Base-by-base conservation (phyloP, 257 asterid genomes). In the Solanum megistacrolobum region DNA sequence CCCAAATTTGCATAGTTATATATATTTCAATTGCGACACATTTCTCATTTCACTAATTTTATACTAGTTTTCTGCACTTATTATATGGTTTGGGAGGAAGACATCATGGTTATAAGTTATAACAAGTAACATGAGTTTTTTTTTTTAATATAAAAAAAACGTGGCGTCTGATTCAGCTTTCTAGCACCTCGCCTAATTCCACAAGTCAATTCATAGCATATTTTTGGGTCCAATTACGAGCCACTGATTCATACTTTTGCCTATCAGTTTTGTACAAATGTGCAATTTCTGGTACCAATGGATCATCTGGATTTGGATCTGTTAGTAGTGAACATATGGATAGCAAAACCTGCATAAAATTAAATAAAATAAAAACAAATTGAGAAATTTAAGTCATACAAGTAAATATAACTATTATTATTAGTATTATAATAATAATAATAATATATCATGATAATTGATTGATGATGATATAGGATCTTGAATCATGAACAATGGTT, bases 301-400 rank as follows among this genome's bases (percentile, higher is more conserved):
- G 88, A 69, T 86, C 88, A 69, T 86, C 88, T 66, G 88, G 88
- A 86, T 86, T 86, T 36, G 88, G 88, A 55, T 86, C 83, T 12
- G 88, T 86, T 52, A 85, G 20, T 6, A 85, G n/a, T 85, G 79
- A 85, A 65, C 87, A 85, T 23, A 85, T 62, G 25, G 87, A 86
- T 12, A 86, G 88, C 69, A 86, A 71, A 86, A 86, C 88, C 88
- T 86, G 88, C 29, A 60, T 21, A 4, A 12, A 39, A 46, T 46
- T 12, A 43, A 12, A 48, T 46, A 23, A 11, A 74, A 4, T 8
- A 48, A 48, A 25, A 14, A 16, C 6, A 75, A 16, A 38, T 36
- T 7, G 3, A 74, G 18, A 38, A 11, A 38, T 23, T 11, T 23
- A n/a, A 36, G 21, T 75, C 83, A 75, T 34, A 73, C 82, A 21